phyloP scores from a whole-genome alignment of 2,329 filamentous ascomycete species.

The Talaromyces sp. region DNA sequence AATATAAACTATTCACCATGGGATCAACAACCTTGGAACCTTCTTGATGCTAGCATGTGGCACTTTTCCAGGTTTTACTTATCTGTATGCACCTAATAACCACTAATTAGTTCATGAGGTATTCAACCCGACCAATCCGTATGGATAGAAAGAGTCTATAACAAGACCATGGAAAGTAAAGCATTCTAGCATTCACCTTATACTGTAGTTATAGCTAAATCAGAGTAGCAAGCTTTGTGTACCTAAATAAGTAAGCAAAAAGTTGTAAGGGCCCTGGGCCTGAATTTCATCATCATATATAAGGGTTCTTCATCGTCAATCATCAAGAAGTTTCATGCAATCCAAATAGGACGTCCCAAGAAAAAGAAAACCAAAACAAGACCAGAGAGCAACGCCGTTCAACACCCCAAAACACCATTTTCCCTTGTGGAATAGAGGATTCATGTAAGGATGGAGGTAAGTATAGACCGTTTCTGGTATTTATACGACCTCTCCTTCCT shows the following conservation, averaged over 20 bases:
- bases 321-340: background rate
- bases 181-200: slow-evolving; percentile 1
- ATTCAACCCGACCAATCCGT: background rate
- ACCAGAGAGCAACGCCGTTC: background rate
- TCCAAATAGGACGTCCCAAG: background rate
- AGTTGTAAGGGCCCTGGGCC: too few species aligned
- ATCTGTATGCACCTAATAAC: too few species aligned
- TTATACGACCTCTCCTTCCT: background rate
- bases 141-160: background rate
- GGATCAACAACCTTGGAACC: too few species aligned
- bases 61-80: too few species aligned
- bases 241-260: slow-evolving; percentile 1
- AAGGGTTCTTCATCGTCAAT: background rate
- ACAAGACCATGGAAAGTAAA: too few species aligned
- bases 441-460: background rate
- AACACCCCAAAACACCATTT: background rate
- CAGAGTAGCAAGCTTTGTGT: background rate
- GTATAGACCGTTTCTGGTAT: slow-evolving; percentile 1
- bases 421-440: background rate
- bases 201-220: background rate
- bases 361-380: background rate
- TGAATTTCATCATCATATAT: slow-evolving; percentile 2
- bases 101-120: too few species aligned
- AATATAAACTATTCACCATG: too few species aligned
- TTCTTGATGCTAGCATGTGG: too few species aligned